Evolutionary conservation across 495 filamentous ascomycete species (phyloP).

Genomic region (Penicillium roqueforti): DNA sequence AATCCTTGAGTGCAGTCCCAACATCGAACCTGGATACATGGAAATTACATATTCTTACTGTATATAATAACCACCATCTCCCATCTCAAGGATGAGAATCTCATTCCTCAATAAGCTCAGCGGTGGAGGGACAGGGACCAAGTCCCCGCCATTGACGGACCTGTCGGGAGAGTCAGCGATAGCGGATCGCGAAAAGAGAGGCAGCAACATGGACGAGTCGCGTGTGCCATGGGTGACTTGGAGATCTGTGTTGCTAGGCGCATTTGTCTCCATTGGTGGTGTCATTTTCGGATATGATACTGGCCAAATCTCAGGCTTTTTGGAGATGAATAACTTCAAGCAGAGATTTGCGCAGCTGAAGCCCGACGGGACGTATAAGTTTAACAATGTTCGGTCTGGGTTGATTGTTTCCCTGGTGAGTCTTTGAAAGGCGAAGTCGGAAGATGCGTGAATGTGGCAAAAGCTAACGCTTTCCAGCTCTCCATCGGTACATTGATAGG

Average conservation of each 20-base stretch:
- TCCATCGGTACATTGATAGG: conserved; percentile 64
- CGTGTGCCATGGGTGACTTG: conserved; percentile 41
- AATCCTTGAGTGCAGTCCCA: not conserved
- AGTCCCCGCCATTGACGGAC: conserved; percentile 17
- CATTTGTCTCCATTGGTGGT: conserved; percentile 61
- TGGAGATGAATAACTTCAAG: conserved; percentile 55
- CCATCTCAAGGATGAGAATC: conserved; percentile 6
- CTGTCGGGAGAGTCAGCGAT: conserved; percentile 1
- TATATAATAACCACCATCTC: not conserved
- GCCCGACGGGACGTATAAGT: conserved; percentile 30
- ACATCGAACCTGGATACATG: not conserved
- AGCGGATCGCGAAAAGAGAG: conserved; percentile 13
- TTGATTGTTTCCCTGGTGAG: conserved; percentile 48
- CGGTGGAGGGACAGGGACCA: not conserved
- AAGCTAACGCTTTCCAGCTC: conserved; percentile 27
- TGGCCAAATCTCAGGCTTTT: conserved; percentile 54
- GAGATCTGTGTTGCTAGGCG: conserved; percentile 43
- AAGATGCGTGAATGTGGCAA: not conserved
- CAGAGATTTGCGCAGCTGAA: conserved; percentile 38
- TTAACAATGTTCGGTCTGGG: conserved; percentile 49
- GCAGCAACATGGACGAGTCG: conserved; percentile 24
- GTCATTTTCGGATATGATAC: conserved; percentile 54
- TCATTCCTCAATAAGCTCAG: conserved; percentile 9
- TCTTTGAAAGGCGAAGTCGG: not conserved
- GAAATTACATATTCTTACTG: not conserved